These are phyloP conservation scores for Hypoxylon rickii DNA, from an alignment of 495 filamentous ascomycete genomes.

Conservation along the genomic window DNA sequence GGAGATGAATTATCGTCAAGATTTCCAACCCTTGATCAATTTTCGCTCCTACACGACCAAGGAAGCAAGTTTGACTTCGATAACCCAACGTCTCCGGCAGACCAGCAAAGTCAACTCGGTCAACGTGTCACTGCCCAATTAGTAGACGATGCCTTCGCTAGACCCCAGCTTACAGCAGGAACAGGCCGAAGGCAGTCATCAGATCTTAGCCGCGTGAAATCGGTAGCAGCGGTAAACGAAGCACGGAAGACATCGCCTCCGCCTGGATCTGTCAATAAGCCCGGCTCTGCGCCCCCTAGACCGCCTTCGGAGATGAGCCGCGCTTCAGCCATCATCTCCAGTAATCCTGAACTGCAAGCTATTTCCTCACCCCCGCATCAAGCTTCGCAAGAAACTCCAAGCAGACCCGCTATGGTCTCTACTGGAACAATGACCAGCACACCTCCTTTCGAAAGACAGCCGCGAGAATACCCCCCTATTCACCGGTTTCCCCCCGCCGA, in stretches of 20 bases:
- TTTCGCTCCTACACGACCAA: slow-evolving; percentile 84
- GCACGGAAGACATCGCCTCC: slow-evolving; percentile 25
- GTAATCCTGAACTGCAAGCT: slow-evolving; percentile 56
- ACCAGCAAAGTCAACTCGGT: slow-evolving; percentile 65
- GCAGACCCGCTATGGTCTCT: slow-evolving; percentile 77
- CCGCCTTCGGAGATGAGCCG: slow-evolving; percentile 48
- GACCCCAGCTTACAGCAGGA: slow-evolving; percentile 44
- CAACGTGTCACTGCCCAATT: slow-evolving; percentile 79
- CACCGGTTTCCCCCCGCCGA: slow-evolving; percentile 65
- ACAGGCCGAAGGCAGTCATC: slow-evolving; percentile 38
- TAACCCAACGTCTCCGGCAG: slow-evolving; percentile 50
- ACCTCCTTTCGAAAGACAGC: slow-evolving; percentile 60
- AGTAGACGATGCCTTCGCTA: slow-evolving; percentile 86
- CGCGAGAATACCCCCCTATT: slow-evolving; percentile 58
- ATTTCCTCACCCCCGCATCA: slow-evolving; percentile 54
- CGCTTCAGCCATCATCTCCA: slow-evolving; percentile 58
- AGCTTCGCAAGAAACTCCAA: slow-evolving; percentile 62
- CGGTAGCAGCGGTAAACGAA: slow-evolving; percentile 18
- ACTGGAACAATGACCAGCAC: slow-evolving; percentile 91
- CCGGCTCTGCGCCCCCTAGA: slow-evolving; percentile 45
- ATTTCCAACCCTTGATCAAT: slow-evolving; percentile 93
- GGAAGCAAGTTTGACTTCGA: slow-evolving; percentile 90
- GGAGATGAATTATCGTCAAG: slow-evolving; percentile 80
- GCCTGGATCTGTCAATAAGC: slow-evolving; percentile 36
- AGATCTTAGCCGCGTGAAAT: slow-evolving; percentile 40